Base-by-base conservation (phyloP, 768 basidiomycete species). In the Mycena metata region DNA sequence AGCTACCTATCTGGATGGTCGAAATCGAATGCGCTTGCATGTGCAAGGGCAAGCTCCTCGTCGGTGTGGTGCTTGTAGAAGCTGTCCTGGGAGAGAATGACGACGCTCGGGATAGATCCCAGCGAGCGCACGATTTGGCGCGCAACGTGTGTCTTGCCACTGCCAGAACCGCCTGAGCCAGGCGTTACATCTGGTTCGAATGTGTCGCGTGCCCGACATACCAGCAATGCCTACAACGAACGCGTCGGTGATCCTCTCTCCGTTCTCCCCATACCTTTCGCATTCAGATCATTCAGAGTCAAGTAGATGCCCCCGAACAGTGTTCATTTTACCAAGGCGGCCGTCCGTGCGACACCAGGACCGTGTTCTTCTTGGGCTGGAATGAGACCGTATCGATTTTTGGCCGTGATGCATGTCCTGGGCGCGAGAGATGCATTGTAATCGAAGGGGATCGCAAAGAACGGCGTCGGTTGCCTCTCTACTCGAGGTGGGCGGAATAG, bases 61-160 rank as follows among this genome's bases (percentile, higher is more conserved):
- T 88, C 85, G 5, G 85, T 86, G 73, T 95, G 93, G 51, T 81
- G 81, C 74, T 91, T 94, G 82, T 99, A 99, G 80, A 99, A 99
- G 76, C 94, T 94, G 68, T 91, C 93, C 81, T 96, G 95, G 30
- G 95, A 96, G 57, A 99, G 79, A 72, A 99, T 98, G 60, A 97
- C 89, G 42, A 99, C 92, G 52, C 91, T 90, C 6, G 94, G 94
- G 46, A 95, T 91, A 0, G 89, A 92, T 2, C 93, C 94, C 24
- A 95, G 85, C 8, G 91, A 83, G 66, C 88, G 87, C 33, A 96
- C 90, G 58, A 96, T 93, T 76, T 94, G 90, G 60, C 90, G 84
- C 19, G 94, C 94, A 49, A 96, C 94, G 80, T 94, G 91, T 24
- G 94, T 96, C 94, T 96, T 96, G 66, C 94, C 94, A 71, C 94